Evolutionary conservation across 2,329 filamentous ascomycete species (phyloP).

Genomic region (Pseudonectria buxi): DNA sequence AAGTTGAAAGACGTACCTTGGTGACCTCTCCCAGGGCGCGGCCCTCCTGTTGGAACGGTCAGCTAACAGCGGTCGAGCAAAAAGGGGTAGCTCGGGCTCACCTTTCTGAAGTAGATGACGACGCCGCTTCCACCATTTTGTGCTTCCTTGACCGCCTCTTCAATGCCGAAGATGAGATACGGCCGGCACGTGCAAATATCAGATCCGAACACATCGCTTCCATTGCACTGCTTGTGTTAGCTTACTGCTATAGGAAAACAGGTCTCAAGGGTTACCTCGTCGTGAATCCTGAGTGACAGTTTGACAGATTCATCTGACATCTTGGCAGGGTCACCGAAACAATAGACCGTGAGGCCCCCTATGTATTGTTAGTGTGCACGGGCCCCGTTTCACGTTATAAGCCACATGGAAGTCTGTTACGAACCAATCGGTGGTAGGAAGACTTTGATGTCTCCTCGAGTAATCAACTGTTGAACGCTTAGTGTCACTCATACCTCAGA

Average conservation of each 20-base stretch:
- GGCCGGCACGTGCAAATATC: conserved; percentile 97
- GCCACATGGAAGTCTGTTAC: conserved; percentile 3
- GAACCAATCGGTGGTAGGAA: conserved; percentile 88
- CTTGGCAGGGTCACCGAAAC: conserved; percentile 90
- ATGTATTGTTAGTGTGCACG: conserved; percentile 5
- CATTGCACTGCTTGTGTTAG: conserved; percentile 61
- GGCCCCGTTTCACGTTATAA: too few relatives aligned
- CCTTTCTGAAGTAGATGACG: conserved; percentile 95
- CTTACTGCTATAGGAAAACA: not conserved
- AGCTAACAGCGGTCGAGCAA: too few relatives aligned
- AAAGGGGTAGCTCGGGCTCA: too few relatives aligned
- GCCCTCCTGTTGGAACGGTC: conserved; percentile 51
- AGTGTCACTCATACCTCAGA: conserved; percentile 8
- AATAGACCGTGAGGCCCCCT: conserved; percentile 90
- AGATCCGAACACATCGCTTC: conserved; percentile 93
- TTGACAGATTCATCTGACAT: conserved; percentile 80
- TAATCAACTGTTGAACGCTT: conserved; percentile 59
- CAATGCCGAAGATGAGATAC: conserved; percentile 93
- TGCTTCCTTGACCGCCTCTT: conserved; percentile 94
- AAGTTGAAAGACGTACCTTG: conserved; percentile 56
- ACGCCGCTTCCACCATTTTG: conserved; percentile 90
- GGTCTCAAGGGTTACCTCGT: conserved; percentile 41
- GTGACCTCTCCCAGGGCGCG: conserved; percentile 91
- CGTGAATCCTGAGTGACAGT: conserved; percentile 75
- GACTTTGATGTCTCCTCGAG: conserved; percentile 85